phyloP scores from a whole-genome alignment of 192 early-diverging fungal genomes.

The Entomortierella parvispora region DNA sequence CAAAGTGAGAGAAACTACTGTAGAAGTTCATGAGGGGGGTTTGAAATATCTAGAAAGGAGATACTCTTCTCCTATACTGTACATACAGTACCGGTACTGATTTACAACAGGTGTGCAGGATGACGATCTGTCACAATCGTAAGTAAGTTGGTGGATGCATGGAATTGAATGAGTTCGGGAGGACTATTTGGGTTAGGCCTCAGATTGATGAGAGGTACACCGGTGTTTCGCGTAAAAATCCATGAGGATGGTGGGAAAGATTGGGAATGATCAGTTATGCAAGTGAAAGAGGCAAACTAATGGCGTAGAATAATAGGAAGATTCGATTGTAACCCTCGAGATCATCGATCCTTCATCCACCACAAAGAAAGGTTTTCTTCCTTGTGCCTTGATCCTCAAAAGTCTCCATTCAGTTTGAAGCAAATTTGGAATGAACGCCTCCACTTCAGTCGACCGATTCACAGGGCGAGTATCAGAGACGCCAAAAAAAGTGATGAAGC shows the following conservation, averaged over 20 bases:
- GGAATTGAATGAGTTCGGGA: conserved; percentile 2
- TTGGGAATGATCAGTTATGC: not conserved
- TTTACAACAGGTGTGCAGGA: not conserved
- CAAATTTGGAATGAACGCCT: too few species aligned
- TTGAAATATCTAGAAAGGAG: too few species aligned
- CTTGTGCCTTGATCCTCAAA: too few species aligned
- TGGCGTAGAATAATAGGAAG: not conserved
- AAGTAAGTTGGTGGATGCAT: conserved; percentile 1
- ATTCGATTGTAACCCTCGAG: not conserved
- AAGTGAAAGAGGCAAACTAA: too few species aligned
- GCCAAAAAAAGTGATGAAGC: conserved; percentile 7
- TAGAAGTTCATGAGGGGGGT: too few species aligned
- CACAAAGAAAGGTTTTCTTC: too few species aligned
- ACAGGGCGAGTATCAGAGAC: conserved; percentile 1
- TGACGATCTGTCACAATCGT: not conserved
- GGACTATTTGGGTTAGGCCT: conserved; percentile 1
- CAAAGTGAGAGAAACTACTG: too few species aligned
- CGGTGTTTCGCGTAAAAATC: not conserved
- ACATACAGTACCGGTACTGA: not conserved
- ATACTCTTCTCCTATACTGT: too few species aligned
- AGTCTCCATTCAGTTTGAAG: too few species aligned
- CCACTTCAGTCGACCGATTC: too few species aligned
- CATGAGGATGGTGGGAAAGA: not conserved
- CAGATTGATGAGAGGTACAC: not conserved
- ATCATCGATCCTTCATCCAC: too few species aligned